Evolutionary conservation across 352 stramenopile species (phyloP).

Genomic region (Phytopythium litorale): DNA sequence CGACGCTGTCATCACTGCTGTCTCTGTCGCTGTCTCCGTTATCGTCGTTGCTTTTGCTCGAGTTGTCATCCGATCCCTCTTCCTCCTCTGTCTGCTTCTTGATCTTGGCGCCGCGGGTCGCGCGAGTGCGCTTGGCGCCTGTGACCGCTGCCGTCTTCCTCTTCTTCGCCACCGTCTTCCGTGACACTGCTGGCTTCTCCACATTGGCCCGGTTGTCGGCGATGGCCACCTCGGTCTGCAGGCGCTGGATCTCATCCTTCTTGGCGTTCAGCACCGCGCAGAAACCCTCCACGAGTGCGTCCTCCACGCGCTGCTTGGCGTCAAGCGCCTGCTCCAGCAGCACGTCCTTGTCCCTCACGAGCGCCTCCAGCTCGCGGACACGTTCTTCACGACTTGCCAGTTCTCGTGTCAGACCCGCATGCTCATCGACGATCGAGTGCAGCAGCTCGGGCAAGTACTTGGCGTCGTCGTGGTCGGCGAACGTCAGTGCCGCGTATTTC

Average conservation of each 20-base stretch:
- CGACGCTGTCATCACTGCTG: conserved; percentile 13
- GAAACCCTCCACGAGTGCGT: conserved; percentile 40
- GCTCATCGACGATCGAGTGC: conserved; percentile 20
- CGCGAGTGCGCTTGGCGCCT: conserved; percentile 6
- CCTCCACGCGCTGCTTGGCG: conserved; percentile 40
- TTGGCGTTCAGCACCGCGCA: conserved; percentile 53
- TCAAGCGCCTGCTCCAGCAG: conserved; percentile 35
- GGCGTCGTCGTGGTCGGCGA: conserved; percentile 10
- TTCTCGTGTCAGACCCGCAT: conserved; percentile 8
- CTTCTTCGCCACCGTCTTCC: conserved; percentile 10
- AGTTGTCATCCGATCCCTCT: conserved; percentile 9
- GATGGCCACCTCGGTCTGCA: conserved; percentile 29
- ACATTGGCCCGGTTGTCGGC: not conserved
- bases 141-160: conserved; percentile 4
- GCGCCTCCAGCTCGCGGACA: conserved; percentile 24
- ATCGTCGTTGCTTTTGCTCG: not conserved
- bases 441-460: conserved; percentile 27
- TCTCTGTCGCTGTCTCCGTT: conserved; percentile 15
- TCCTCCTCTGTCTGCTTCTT: conserved; percentile 15
- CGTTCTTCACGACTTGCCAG: conserved; percentile 15
- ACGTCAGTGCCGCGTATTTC: conserved; percentile 44
- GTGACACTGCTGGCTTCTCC: not conserved
- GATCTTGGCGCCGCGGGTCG: conserved; percentile 26
- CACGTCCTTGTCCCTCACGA: conserved; percentile 40
- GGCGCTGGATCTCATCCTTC: conserved; percentile 52